Evolutionary conservation across 805 yeast genomes (phyloP), one percentile per base, ranked within the genome.

Genomic region (Kodamaea jinghongensis): DNA sequence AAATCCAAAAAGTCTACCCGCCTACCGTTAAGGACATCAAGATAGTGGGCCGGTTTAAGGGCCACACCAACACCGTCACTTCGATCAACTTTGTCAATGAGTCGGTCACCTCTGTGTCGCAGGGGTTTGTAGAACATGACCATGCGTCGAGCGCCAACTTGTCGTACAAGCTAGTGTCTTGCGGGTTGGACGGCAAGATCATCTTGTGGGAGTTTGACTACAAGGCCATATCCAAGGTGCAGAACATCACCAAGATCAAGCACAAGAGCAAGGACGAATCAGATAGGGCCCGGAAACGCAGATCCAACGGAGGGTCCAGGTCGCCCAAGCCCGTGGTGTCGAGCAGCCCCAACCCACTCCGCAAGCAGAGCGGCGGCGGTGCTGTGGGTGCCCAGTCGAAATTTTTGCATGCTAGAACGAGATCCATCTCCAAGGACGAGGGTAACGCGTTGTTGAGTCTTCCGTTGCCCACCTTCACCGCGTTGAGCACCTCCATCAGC

Each of bases 201-300:
- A 54, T 66, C n/a, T 43, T 67, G 11, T 69, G 74, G 74, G 74
- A 69, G 39, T 67, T 69, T 50, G 71, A 69, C 43, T 62, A 62
- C 43, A 65, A 63, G 41, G 70, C 71, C 3, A 52, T 69, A 17
- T 67, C 71, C 4, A 60, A 61, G 37, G 54, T 65, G n/a, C n/a
- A n/a, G 4, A 67, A 66, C 35, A 25, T 15, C 12, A 28, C 14
- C 31, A 17, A 8, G 16, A 28, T n/a, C 9, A 30, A 30, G 17
- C 25, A 28, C 15, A 26, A 17, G 29, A 23, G 35, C 14, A 28
- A 28, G 38, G 28, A 28, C 2, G n/a, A n/a, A 14, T 40, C 25
- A 33, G 17, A 34, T 23, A 39, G n/a, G 29, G 31, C 32, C 16
- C 38, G 30, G n/a, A 36, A 22, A 26, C 25, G 26, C 12, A n/a